Evolutionary conservation across 2,329 filamentous ascomycete species (phyloP).

Genomic region (Clonostachys sp.): DNA sequence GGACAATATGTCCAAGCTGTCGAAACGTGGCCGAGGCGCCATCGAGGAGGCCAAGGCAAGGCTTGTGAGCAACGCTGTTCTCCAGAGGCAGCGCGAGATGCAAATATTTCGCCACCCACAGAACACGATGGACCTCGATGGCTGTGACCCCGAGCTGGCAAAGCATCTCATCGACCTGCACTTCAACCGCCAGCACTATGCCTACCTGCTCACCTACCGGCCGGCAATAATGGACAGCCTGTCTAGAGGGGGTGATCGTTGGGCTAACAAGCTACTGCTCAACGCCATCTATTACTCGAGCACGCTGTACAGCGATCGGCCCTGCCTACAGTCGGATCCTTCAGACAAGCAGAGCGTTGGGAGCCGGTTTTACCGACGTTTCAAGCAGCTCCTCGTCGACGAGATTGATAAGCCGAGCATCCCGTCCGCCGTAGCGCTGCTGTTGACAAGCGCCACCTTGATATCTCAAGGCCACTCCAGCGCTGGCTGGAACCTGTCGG

Average conservation of each 20-base stretch:
- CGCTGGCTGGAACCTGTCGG: conserved; percentile 26
- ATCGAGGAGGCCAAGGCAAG: conserved; percentile 20
- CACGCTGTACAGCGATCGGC: conserved; percentile 28
- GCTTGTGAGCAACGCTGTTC: conserved; percentile 26
- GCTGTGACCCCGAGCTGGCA: conserved; percentile 21
- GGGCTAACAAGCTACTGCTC: conserved; percentile 27
- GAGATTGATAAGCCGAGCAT: conserved; percentile 25
- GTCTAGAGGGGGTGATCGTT: conserved; percentile 22
- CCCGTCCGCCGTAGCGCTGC: conserved; percentile 25
- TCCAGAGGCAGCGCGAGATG: conserved; percentile 22
- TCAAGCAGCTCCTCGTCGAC: conserved; percentile 25
- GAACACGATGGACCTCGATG: conserved; percentile 25
- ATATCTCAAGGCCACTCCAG: conserved; percentile 24
- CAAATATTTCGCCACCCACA: conserved; percentile 19
- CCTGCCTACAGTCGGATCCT: conserved; percentile 22
- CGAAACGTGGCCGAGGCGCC: conserved; percentile 14
- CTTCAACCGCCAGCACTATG: conserved; percentile 27
- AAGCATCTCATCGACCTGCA: conserved; percentile 29
- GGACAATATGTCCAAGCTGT: conserved; percentile 19
- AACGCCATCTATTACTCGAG: conserved; percentile 34
- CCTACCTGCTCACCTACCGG: conserved; percentile 29
- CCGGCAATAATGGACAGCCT: conserved; percentile 31
- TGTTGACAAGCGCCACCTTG: conserved; percentile 22
- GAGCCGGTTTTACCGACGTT: conserved; percentile 27
- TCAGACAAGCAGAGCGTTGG: conserved; percentile 25